These are phyloP conservation scores for Amphibolis antarctica DNA, from an alignment of 106 monocot genomes.

Conservation along the genomic window DNA sequence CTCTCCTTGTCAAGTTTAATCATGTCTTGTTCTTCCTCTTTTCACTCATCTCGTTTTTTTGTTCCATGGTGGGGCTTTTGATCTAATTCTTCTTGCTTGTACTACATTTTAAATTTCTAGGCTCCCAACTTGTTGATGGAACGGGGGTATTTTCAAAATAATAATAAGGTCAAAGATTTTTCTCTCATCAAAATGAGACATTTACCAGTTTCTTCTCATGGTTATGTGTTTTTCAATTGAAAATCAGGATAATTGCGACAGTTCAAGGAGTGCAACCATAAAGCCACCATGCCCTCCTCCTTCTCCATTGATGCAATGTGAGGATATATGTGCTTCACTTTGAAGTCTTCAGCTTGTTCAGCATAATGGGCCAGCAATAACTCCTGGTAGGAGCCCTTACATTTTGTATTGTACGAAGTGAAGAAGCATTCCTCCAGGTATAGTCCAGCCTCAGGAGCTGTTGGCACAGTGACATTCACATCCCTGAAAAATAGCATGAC, in stretches of 20 bases:
- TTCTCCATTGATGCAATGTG: conserved; percentile 91
- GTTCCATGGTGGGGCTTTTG: no score
- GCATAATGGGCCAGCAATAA: conserved; percentile 64
- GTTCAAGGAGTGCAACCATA: conserved; percentile 93
- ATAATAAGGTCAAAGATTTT: no score
- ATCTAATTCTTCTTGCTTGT: no score
- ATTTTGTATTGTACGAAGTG: conserved; percentile 33
- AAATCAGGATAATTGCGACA: conserved; percentile 84
- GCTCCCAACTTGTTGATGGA: no score
- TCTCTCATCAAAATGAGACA: no score
- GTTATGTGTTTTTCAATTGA: no score
- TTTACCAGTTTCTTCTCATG: no score
- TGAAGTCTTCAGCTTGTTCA: conserved; percentile 72
- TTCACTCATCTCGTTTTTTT: no score
- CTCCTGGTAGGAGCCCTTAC: conserved; percentile 34
- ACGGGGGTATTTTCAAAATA: no score
- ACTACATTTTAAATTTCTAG: no score
- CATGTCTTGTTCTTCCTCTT: no score
- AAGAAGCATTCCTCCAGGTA: conserved; percentile 83
- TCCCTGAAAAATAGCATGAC: conserved; percentile 33
- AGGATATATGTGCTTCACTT: conserved; percentile 50
- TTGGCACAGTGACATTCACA: conserved; percentile 77
- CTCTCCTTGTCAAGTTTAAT: no score
- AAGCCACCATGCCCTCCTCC: conserved; percentile 81
- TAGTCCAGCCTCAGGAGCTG: conserved; percentile 85